Evolutionary conservation across 2,329 filamentous ascomycete genomes (phyloP).

Genomic region (Grosmannia clavigera): DNA sequence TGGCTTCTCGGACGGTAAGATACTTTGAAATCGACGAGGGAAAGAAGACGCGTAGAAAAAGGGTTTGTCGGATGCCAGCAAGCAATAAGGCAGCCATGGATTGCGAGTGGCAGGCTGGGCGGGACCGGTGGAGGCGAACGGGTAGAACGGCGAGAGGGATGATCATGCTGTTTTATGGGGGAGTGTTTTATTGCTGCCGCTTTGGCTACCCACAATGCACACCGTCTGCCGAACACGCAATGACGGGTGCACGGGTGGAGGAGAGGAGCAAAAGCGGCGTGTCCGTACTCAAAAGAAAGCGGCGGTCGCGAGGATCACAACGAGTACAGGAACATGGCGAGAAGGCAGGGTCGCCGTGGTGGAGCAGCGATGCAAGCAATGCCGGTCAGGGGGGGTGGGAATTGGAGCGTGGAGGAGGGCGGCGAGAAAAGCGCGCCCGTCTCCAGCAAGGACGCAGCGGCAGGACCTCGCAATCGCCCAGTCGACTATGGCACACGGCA

Average conservation of each 20-base stretch:
- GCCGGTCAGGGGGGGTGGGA: conserved; percentile 20
- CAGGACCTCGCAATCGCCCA: too few relatives aligned
- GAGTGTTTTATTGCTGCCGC: not conserved
- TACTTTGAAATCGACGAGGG: too few relatives aligned
- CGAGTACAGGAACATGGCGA: conserved; percentile 51
- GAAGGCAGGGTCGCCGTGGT: conserved; percentile 22
- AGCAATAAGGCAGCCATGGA: not conserved
- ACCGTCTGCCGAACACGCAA: not conserved
- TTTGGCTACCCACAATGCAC: not conserved
- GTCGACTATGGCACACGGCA: too few relatives aligned
- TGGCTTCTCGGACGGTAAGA: too few relatives aligned
- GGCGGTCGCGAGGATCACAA: conserved; percentile 37
- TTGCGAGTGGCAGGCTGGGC: not conserved
- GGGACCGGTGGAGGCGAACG: not conserved
- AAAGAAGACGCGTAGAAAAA: too few relatives aligned
- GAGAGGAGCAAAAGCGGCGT: conserved; percentile 6
- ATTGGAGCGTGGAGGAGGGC: not conserved
- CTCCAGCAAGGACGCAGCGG: not conserved
- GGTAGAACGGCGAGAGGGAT: not conserved
- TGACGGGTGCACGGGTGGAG: not conserved
- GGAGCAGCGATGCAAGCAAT: conserved; percentile 18
- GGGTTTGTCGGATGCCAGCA: not conserved
- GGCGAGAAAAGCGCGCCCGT: not conserved
- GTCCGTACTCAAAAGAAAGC: conserved; percentile 26
- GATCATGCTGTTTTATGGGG: not conserved